A percentile compares a stretch with the other conserved stretches of the same genome.
phyloP scores from a whole-genome alignment of 2,329 filamentous ascomycete species.

The Grosmannia penicillata region DNA sequence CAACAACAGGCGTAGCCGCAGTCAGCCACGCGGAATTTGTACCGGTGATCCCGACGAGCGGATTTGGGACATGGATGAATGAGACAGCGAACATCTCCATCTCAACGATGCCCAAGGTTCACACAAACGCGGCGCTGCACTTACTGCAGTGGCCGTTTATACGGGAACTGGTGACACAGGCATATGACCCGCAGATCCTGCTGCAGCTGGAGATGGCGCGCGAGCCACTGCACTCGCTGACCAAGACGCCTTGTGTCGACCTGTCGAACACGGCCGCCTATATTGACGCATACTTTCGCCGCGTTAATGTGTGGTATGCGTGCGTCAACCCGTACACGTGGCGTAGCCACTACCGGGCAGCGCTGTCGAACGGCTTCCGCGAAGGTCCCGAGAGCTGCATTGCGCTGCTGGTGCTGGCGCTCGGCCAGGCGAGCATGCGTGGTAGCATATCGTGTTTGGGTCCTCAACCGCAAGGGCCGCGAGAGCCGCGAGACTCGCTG shows the following conservation, averaged over 20 bases:
- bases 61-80: slow-evolving; percentile 58
- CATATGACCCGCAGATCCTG: slow-evolving; percentile 69
- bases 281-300: slow-evolving; percentile 65
- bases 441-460: slow-evolving; percentile 64
- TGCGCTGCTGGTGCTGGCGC: slow-evolving; percentile 60
- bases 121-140: slow-evolving; percentile 68
- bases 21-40: slow-evolving; percentile 21
- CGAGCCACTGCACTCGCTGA: slow-evolving; percentile 54
- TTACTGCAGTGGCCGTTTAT: slow-evolving; percentile 71
- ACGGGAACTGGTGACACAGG: slow-evolving; percentile 58
- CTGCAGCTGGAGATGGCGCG: slow-evolving; percentile 69
- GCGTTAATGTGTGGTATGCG: slow-evolving; percentile 75
- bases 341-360: slow-evolving; percentile 60
- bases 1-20: not conserved
- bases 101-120: slow-evolving; percentile 73
- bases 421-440: slow-evolving; percentile 60
- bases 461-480: no score
- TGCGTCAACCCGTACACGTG: slow-evolving; percentile 74
- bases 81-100: slow-evolving; percentile 55
- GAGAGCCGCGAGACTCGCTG: no score
- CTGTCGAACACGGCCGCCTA: slow-evolving; percentile 61
- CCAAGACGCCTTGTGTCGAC: slow-evolving; percentile 52
- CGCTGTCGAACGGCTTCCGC: slow-evolving; percentile 60
- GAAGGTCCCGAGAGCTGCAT: slow-evolving; percentile 73
- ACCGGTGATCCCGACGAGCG: slow-evolving; percentile 44